Evolutionary conservation across 805 yeast species (phyloP), one percentile per base, ranked within the genome.

Genomic region (Kuraishia floccosa): DNA sequence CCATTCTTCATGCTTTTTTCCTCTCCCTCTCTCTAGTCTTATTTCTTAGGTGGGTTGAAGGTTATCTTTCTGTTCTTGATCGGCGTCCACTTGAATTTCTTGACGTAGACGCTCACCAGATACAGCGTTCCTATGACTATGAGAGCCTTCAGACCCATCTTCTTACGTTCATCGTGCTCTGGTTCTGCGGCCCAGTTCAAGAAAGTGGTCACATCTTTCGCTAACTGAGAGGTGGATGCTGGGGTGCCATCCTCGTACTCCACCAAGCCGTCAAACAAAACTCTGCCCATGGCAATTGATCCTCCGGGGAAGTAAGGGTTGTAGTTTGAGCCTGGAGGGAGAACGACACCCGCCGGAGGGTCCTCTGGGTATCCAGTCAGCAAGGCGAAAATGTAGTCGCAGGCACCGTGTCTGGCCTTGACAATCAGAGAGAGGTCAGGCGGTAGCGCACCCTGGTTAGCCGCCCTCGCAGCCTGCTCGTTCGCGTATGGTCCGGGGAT

Each of bases 281-380:
- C 97, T 68, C 98, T 83, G 56, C 84, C 97, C 98, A 91, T 91
- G 47, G 96, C 98, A 68, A 91, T 89, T 26, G 96, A 72, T 44
- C 98, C 97, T 65, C 97, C 97, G 58, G 98, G 97, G 95, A 91
- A 91, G 72, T 91, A 91, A 53, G 98, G 98, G 74, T 91, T 91
- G 68, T 91, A 91, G 78, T 91, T 91, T 39, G 94, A 61, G 42
- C 98, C 98, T 39, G 84, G 81, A 36, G 97, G 93, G 49, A 91
- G 69, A 31, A 59, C 70, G 38, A 84, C 96, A 68, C 98, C 98
- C 20, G 96, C 97, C 46, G 98, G 98, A 39, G 95, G 82, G 40
- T 91, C 97, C 29, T 91, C 98, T 50, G 97, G 97, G 70, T 91
- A 91, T 55, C 98, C 98, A 39, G 97, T 91, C 61, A 91, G 78